Evolutionary conservation across 2,329 filamentous ascomycete genomes (phyloP).

Genomic region (Cytospora mali): DNA sequence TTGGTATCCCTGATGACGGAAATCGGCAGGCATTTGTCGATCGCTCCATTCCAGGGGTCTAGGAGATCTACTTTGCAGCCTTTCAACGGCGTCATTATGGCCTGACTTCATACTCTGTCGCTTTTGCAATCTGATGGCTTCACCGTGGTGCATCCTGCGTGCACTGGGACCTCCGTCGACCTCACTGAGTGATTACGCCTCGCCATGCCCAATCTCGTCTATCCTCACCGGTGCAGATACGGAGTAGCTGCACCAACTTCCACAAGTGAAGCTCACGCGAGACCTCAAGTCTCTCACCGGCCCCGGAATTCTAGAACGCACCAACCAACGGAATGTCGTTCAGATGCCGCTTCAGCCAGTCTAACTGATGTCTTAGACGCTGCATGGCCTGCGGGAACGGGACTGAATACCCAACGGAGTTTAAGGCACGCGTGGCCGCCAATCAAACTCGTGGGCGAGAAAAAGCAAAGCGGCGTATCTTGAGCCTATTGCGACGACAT

Average conservation of each 20-base stretch:
- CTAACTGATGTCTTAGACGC: not conserved
- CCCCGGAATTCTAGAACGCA: not conserved
- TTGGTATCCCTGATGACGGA: slow-evolving; percentile 24
- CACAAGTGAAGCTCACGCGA: not conserved
- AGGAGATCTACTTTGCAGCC: slow-evolving; percentile 17
- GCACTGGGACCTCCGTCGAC: not conserved
- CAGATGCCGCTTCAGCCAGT: not conserved
- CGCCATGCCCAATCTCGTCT: not conserved
- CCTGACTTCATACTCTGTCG: slow-evolving; percentile 17
- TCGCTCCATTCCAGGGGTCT: slow-evolving; percentile 19
- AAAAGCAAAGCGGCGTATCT: slow-evolving; percentile 10
- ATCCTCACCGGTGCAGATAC: not conserved
- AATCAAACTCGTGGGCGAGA: not conserved
- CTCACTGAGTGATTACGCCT: not conserved
- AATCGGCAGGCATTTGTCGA: slow-evolving; percentile 21
- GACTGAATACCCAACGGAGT: slow-evolving; percentile 9
- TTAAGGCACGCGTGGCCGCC: slow-evolving; percentile 8
- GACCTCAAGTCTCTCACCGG: not conserved
- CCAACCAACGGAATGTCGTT: not conserved
- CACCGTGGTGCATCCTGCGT: slow-evolving; percentile 7
- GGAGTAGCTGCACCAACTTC: not conserved
- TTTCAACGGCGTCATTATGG: slow-evolving; percentile 18
- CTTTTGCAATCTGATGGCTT: slow-evolving; percentile 15
- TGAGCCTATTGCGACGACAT: slow-evolving; percentile 24
- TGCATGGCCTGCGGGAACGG: slow-evolving; percentile 12